phyloP scores from a whole-genome alignment of 2,329 filamentous ascomycete species.

The Colletotrichum chrysophilum region DNA sequence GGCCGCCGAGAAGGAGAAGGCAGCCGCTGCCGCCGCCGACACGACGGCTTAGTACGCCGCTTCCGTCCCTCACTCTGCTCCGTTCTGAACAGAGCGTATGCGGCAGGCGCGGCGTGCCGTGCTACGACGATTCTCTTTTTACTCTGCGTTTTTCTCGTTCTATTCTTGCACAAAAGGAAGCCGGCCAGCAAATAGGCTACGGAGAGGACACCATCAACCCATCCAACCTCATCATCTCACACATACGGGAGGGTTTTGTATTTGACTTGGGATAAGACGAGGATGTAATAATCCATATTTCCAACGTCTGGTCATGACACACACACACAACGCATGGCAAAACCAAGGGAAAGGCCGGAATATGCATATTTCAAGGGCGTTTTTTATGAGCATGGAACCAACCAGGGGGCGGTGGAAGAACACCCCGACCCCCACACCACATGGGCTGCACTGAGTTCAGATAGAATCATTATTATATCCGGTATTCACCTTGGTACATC shows the following conservation, averaged over 20 bases:
- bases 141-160: background rate
- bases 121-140: background rate
- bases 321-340: background rate
- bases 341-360: constrained; percentile 8
- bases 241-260: background rate
- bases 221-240: background rate
- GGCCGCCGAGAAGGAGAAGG: constrained; percentile 42
- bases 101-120: background rate
- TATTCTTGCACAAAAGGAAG: constrained; percentile 8
- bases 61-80: background rate
- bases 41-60: constrained; percentile 17
- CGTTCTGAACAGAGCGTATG: background rate
- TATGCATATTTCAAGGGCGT: constrained; percentile 19
- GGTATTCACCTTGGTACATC: background rate
- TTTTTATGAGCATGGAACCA: constrained; percentile 8
- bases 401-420: background rate
- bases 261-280: background rate
- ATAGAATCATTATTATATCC: constrained; percentile 10
- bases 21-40: constrained; percentile 26
- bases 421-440: background rate
- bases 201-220: background rate
- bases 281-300: background rate
- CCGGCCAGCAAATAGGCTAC: background rate
- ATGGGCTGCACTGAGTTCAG: constrained; percentile 9
- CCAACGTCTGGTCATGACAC: background rate